phyloP scores from a whole-genome alignment of 108 stramenopile species.

The Fistulifera solaris region DNA sequence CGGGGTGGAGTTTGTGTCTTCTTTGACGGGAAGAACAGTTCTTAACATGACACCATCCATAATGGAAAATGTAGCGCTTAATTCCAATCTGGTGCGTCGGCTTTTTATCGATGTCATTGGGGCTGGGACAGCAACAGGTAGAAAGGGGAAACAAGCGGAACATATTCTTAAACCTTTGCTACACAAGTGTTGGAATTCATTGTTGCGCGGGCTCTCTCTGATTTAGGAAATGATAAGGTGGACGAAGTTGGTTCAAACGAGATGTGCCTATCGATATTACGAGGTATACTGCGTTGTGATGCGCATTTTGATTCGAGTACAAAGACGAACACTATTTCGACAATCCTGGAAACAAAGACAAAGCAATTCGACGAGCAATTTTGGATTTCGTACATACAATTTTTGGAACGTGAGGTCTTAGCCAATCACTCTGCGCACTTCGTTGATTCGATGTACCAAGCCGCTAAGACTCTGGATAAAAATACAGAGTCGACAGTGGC shows the following conservation, averaged over 20 bases:
- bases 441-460: slow-evolving; percentile 29
- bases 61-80: slow-evolving; percentile 37
- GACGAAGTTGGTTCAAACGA: slow-evolving; percentile 11
- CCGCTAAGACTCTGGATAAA: slow-evolving; percentile 20
- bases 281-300: slow-evolving; percentile 43
- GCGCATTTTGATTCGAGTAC: slow-evolving; percentile 65
- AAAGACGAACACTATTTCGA: slow-evolving; percentile 44
- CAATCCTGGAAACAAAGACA: slow-evolving; percentile 26
- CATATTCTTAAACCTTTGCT: slow-evolving; percentile 42
- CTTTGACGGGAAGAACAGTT: slow-evolving; percentile 37
- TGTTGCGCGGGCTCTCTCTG: slow-evolving; percentile 5
- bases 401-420: slow-evolving; percentile 17
- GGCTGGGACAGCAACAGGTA: slow-evolving; percentile 19
- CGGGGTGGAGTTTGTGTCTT: slow-evolving; percentile 42
- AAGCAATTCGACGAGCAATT: slow-evolving; percentile 2
- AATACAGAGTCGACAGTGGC: slow-evolving; percentile 2
- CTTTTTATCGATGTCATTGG: slow-evolving; percentile 59
- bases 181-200: slow-evolving; percentile 18
- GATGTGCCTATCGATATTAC: slow-evolving; percentile 36
- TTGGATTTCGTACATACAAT: slow-evolving; percentile 22
- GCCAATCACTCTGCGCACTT: slow-evolving; percentile 7
- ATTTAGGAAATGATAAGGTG: neutral
- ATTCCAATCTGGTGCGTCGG: slow-evolving; percentile 33
- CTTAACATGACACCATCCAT: slow-evolving; percentile 24
- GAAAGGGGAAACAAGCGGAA: slow-evolving; percentile 17